Evolutionary conservation across 1,284 basidiomycete genomes (phyloP), one percentile per base, ranked within the genome.

Genomic region (Laetiporus sulphureus): DNA sequence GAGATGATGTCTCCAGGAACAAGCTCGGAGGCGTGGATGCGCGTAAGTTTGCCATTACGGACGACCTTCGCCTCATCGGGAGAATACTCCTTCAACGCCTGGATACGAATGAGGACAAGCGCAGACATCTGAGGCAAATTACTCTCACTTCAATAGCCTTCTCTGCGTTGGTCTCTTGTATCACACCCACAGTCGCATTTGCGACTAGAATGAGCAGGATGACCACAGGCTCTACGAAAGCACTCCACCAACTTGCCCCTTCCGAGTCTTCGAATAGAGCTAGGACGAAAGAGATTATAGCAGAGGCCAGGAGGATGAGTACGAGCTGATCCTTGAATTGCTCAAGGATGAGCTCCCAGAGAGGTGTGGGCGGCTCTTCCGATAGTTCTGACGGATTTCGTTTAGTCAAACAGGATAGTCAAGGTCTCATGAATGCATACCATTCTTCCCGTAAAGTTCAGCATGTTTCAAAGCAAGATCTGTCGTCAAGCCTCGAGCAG

Each of bases 291-390:
- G 92, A 96, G 48, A 96, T 75, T 37, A 89, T 80, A 12, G 93
- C 93, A 5, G 91, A 95, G 2, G 77, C 91, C 32, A 97, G 83
- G 20, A 97, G 77, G 58, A 97, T 96, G 47, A 97, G 80, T 18
- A 95, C 93, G 19, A 97, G 80, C 65, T 94, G 91, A 67, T 97
- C 93, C 70, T 96, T 87, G 75, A 99, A 99, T 68, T 99, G 95
- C 54, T 95, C 93, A 16, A 99, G 74, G 47, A 99, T 89, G 47
- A 98, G 80, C 57, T 90, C 78, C 88, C 91, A 93, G 32, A 99
- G 63, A 3, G 95, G 91, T 3, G 92, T 96, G 1, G 90, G 70
- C 0, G 88, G 83, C 12, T 94, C 85, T 57, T 96, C 92, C 12
- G 92, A 91, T 11, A 97, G 73, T 60, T 87, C 90, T 94, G 59